Percentiles rank a stretch among this genome's conserved stretches.
These are phyloP conservation scores for Talaromyces atroroseus DNA, from an alignment of 2,329 filamentous ascomycete species.

Conservation along the genomic window DNA sequence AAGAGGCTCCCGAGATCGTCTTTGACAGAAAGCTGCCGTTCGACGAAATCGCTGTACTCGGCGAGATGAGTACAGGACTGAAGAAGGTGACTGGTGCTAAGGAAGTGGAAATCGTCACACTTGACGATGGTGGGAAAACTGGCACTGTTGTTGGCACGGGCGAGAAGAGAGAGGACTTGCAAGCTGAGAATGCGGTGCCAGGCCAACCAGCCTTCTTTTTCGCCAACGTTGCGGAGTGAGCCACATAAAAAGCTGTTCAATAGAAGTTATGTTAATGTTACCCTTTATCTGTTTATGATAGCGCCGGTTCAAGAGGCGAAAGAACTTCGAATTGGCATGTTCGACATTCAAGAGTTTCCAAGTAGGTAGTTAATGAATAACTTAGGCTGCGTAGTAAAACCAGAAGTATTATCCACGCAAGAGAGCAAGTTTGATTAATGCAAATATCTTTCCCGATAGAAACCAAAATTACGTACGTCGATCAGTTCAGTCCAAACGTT, in stretches of 20 bases:
- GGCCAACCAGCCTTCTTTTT: constrained; percentile 79
- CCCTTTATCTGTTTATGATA: neutral
- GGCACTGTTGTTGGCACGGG: constrained; percentile 41
- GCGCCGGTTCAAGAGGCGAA: neutral
- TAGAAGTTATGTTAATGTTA: neutral
- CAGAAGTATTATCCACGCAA: no score
- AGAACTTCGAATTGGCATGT: neutral
- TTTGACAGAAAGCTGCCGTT: constrained; percentile 82
- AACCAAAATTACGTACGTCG: no score
- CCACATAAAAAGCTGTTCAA: neutral
- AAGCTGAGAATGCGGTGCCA: constrained; percentile 72
- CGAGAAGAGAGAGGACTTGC: constrained; percentile 54
- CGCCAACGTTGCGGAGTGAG: constrained; percentile 62
- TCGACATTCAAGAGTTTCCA: no score
- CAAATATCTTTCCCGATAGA: no score
- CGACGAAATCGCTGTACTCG: constrained; percentile 70
- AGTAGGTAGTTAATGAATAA: no score
- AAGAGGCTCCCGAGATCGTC: constrained; percentile 62
- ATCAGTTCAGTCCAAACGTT: no score
- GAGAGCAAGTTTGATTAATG: no score
- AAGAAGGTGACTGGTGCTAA: constrained; percentile 69
- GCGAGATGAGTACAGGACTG: constrained; percentile 72
- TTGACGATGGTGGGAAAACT: constrained; percentile 55
- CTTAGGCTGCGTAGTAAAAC: neutral
- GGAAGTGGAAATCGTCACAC: constrained; percentile 64